Base-by-base conservation (phyloP, 371 early-diverging fungal species). In the Actinomortierella ambigua region DNA sequence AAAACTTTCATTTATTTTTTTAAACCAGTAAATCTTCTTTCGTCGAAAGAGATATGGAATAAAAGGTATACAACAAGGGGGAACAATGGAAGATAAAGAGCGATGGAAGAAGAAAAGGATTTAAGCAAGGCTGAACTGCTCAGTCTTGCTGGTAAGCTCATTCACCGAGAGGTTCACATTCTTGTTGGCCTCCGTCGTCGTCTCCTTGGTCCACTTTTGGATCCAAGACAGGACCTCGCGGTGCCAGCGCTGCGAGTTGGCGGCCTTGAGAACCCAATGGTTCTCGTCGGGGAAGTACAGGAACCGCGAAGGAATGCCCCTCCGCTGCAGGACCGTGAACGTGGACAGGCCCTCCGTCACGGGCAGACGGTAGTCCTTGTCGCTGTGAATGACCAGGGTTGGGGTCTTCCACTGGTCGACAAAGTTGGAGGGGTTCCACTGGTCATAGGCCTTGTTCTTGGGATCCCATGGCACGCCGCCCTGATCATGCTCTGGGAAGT, bases 281-380 rank as follows among this genome's bases (percentile, higher is more conserved):
- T 84, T 91, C 68, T 94, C 94, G 65, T 94, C 91, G 23, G 91
- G 91, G 81, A 92, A 94, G 59, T 91, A 90, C 18, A 94, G 60
- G 22, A 93, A 68, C 11, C 86, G 82, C 1, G 91, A 87, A 26
- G 88, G 86, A 48, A 93, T 77, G 13, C 88, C 86, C 63, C 81
- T 87, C 53, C 93, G 83, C 58, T 92, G 90, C 44, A 93, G 77
- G 0, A 91, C 93, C 0, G 93, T 92, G 65, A 93, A 94, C 0
- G 92, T 83, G 18, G 90, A 77, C 24, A 94, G 71, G 11, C 91
- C 91, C 63, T 93, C 92, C 26, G 83, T 80, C 24, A 85, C 81
- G 4, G 86, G 81, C 28, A 93, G 65, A 27, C 93, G 84, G 61
- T 87, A 93, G 69, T 91, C 77, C 49, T 71, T 69, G 57, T 71